Percentiles rank a stretch among this genome's conserved stretches.
phyloP scores from a whole-genome alignment of 495 filamentous ascomycete genomes.

The Aspergillus indologenus region DNA sequence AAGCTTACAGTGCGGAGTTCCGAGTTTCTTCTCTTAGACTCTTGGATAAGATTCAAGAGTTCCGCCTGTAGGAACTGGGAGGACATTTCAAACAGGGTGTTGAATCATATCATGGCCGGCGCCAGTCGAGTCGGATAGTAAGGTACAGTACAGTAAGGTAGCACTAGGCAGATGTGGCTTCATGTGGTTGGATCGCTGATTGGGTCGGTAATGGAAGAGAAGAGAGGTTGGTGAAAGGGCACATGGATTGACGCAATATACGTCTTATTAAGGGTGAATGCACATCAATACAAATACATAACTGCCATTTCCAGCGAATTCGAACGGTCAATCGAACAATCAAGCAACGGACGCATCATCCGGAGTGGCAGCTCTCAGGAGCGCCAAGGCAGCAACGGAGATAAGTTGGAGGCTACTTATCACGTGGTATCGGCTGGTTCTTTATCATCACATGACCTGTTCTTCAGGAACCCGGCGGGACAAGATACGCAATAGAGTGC shows the following conservation, averaged over 20 bases:
- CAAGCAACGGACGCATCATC: constrained; percentile 12
- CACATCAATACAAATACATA: constrained; percentile 3
- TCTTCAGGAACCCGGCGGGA: constrained; percentile 8
- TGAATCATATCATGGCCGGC: constrained; percentile 37
- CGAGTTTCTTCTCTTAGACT: constrained; percentile 88
- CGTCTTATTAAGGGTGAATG: neutral
- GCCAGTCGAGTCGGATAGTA: constrained; percentile 11
- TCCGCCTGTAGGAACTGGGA: constrained; percentile 86
- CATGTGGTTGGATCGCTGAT: constrained; percentile 10
- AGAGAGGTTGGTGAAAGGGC: neutral
- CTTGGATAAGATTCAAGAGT: constrained; percentile 88
- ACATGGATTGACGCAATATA: neutral
- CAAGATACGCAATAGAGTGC: constrained; percentile 4
- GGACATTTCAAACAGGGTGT: constrained; percentile 64
- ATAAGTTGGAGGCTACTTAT: constrained; percentile 26
- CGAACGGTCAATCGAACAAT: constrained; percentile 25
- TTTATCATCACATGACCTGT: constrained; percentile 26
- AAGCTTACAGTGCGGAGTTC: constrained; percentile 76
- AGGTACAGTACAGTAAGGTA: constrained; percentile 9
- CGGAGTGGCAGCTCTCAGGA: constrained; percentile 38
- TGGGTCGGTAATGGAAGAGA: neutral
- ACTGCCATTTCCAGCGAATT: neutral
- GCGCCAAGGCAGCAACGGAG: constrained; percentile 33
- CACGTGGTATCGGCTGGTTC: constrained; percentile 31
- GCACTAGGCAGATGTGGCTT: constrained; percentile 17